phyloP scores from a whole-genome alignment of 352 stramenopile genomes.

The Pythium vanterpoolii region DNA sequence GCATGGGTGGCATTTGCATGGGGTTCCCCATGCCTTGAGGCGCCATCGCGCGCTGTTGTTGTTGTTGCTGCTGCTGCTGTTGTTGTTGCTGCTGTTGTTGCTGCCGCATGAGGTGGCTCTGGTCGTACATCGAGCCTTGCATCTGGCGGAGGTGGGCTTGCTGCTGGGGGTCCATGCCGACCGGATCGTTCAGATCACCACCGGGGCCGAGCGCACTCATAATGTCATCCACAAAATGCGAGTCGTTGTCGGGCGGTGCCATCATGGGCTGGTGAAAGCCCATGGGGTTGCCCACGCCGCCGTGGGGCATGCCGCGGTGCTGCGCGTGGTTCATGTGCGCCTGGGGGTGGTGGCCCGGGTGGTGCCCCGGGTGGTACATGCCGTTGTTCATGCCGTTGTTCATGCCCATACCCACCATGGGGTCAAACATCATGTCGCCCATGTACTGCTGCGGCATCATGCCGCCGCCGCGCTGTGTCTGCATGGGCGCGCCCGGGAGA shows the following conservation, averaged over 20 bases:
- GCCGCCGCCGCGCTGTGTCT: conserved; percentile 26
- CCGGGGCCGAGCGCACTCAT: conserved; percentile 49
- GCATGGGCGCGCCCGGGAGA: conserved; percentile 39
- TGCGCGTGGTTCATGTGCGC: conserved; percentile 24
- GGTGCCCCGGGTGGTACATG: conserved; percentile 52
- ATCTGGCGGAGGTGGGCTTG: conserved; percentile 45
- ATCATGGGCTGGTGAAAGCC: conserved; percentile 42
- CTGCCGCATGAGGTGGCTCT: conserved; percentile 50
- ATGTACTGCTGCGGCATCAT: conserved; percentile 65
- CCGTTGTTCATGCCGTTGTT: conserved; percentile 50
- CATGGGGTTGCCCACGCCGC: conserved; percentile 32
- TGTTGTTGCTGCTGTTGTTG: conserved; percentile 31
- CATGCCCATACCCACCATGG: conserved; percentile 55
- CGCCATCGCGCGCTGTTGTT: conserved; percentile 19
- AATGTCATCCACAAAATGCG: conserved; percentile 70
- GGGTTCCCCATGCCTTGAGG: conserved; percentile 29
- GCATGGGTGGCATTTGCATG: conserved; percentile 19
- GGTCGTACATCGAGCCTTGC: conserved; percentile 55
- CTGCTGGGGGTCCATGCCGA: conserved; percentile 47
- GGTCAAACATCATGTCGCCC: conserved; percentile 78
- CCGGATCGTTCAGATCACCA: conserved; percentile 41
- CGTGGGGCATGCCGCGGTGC: conserved; percentile 29
- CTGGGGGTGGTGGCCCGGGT: conserved; percentile 44
- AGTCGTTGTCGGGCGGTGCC: conserved; percentile 58
- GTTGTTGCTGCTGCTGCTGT: conserved; percentile 34